Conservation (phyloP, 2,329 filamentous ascomycete species). For the Sporothrix brunneoviolacea region DNA sequence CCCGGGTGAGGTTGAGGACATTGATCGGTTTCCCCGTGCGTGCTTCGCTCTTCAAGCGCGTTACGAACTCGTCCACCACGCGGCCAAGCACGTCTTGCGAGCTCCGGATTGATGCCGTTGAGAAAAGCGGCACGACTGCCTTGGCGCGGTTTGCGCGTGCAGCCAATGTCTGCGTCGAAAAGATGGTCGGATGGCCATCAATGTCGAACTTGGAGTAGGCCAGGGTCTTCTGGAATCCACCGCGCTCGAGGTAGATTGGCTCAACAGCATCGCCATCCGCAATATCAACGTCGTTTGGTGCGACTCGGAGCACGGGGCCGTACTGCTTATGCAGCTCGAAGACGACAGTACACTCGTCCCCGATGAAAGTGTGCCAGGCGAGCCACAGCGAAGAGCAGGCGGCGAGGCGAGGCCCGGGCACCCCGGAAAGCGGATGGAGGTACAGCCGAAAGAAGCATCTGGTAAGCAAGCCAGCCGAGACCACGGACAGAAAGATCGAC, state of each 20-base stretch:
- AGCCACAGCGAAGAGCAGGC: slow-evolving; percentile 21
- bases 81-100: neutral
- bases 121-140: neutral
- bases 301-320: slow-evolving; percentile 16
- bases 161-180: slow-evolving; percentile 7
- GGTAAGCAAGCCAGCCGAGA: no score
- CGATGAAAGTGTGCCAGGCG: slow-evolving; percentile 11
- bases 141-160: neutral
- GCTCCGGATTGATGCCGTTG: neutral
- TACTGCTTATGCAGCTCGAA: slow-evolving; percentile 14
- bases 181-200: slow-evolving; percentile 13
- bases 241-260: slow-evolving; percentile 12
- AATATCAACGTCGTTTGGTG: slow-evolving; percentile 15
- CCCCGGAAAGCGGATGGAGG: slow-evolving; percentile 29
- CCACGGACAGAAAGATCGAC: no score
- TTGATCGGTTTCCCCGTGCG: slow-evolving; percentile 1
- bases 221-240: slow-evolving; percentile 13
- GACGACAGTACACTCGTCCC: slow-evolving; percentile 11
- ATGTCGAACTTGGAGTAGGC: slow-evolving; percentile 13
- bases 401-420: slow-evolving; percentile 27
- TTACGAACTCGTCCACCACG: neutral
- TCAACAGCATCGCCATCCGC: slow-evolving; percentile 8
- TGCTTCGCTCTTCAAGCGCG: neutral
- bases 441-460: no score
- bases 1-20: slow-evolving; percentile 6